Conservation (phyloP, 1,284 basidiomycete species). For the Gymnopus androsaceus region DNA sequence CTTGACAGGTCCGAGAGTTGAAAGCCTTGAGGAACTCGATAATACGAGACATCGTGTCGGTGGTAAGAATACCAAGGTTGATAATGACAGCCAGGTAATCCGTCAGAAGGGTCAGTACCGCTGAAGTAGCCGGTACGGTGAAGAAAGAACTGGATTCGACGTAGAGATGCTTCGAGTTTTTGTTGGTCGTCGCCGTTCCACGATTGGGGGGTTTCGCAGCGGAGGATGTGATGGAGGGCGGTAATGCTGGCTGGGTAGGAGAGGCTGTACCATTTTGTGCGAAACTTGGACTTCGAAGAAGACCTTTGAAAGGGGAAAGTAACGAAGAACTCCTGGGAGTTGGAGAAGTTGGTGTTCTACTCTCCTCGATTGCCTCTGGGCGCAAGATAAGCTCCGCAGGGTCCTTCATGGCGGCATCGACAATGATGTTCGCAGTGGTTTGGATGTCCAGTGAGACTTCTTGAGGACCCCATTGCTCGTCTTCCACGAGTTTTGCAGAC, state of each 20-base stretch:
- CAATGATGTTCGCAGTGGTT: conserved; percentile 69
- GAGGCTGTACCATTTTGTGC: conserved; percentile 5
- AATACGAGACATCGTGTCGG: conserved; percentile 90
- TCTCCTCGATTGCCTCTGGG: conserved; percentile 2
- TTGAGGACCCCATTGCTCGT: conserved; percentile 84
- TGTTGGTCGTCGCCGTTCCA: conserved; percentile 27
- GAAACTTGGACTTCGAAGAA: conserved; percentile 2
- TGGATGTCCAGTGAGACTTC: conserved; percentile 76
- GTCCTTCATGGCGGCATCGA: conserved; percentile 84
- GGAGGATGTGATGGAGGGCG: conserved; percentile 22
- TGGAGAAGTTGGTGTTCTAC: conserved; percentile 26
- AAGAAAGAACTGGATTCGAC: conserved; percentile 87
- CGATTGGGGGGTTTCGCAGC: conserved; percentile 24
- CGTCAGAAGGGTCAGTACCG: conserved; percentile 73
- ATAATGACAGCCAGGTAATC: conserved; percentile 91
- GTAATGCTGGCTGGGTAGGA: conserved; percentile 16
- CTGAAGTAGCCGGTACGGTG: conserved; percentile 84
- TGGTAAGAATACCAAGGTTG: conserved; percentile 87
- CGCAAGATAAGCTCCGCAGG: conserved; percentile 65
- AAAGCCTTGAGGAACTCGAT: conserved; percentile 97
- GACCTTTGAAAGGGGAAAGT: conserved; percentile 7
- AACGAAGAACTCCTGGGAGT: conserved; percentile 10
- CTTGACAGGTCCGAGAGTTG: conserved; percentile 98
- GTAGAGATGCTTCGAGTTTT: conserved; percentile 68
- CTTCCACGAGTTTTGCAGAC: conserved; percentile 89